Conservation (phyloP, 2,329 filamentous ascomycete genomes). For the Xylariales sp. region DNA sequence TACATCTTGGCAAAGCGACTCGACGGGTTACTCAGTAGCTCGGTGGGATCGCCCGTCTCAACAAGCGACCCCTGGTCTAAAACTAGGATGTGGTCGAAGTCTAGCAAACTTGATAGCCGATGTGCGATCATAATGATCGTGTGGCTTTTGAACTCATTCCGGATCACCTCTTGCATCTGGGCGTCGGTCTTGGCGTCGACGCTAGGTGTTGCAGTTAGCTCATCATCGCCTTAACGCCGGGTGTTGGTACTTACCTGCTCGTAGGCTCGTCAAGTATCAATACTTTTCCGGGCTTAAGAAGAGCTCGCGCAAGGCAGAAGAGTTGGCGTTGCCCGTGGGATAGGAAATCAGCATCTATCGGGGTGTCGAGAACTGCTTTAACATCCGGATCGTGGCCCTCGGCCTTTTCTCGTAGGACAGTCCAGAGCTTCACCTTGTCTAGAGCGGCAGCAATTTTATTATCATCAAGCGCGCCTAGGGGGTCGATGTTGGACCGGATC, state of each 20-base stretch:
- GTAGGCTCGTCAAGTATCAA: slow-evolving; percentile 44
- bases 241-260: slow-evolving; percentile 28
- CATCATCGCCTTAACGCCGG: not conserved
- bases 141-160: slow-evolving; percentile 53
- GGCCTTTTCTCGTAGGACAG: slow-evolving; percentile 29
- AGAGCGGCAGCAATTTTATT: slow-evolving; percentile 56
- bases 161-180: slow-evolving; percentile 50
- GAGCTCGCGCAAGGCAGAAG: slow-evolving; percentile 40
- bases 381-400: slow-evolving; percentile 19
- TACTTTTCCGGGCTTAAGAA: slow-evolving; percentile 37
- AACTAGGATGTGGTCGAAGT: slow-evolving; percentile 60
- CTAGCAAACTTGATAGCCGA: slow-evolving; percentile 58
- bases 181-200: slow-evolving; percentile 52
- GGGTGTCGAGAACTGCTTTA: slow-evolving; percentile 26
- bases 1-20: slow-evolving; percentile 32
- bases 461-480: slow-evolving; percentile 51
- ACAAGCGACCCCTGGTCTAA: slow-evolving; percentile 59
- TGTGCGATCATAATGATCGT: slow-evolving; percentile 64
- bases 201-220: slow-evolving; percentile 37
- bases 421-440: slow-evolving; percentile 44
- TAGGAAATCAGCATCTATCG: slow-evolving; percentile 26
- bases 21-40: slow-evolving; percentile 20
- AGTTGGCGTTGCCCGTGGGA: slow-evolving; percentile 42
- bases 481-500: slow-evolving; percentile 61
- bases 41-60: slow-evolving; percentile 46